Conservation (phyloP, 805 yeast species). For the Candida jianshihensis region DNA sequence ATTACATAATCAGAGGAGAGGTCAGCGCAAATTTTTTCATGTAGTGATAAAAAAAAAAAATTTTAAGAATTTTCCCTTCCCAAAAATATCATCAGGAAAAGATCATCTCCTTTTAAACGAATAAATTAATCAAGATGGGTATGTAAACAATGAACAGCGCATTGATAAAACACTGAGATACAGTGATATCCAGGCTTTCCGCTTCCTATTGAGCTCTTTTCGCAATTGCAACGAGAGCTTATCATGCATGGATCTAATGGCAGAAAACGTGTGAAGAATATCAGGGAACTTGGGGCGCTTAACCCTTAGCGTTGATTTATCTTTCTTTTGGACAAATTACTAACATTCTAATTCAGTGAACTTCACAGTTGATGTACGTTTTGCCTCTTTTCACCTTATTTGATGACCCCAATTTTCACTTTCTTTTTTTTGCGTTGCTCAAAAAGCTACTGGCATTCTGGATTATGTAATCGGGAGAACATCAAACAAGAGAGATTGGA, state of each 20-base stretch:
- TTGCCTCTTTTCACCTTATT: too few species aligned
- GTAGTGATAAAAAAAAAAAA: not conserved
- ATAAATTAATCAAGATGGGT: conserved; percentile 24
- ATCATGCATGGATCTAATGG: not conserved
- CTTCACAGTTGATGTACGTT: conserved; percentile 49
- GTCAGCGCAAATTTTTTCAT: conserved; percentile 8
- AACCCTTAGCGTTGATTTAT: too few species aligned
- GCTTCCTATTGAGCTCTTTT: not conserved
- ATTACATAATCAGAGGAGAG: not conserved
- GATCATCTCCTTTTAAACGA: conserved; percentile 8
- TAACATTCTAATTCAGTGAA: conserved; percentile 30
- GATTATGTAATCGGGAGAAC: not conserved
- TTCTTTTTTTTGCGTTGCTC: too few species aligned
- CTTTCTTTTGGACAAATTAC: conserved; percentile 4
- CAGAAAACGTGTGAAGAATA: too few species aligned
- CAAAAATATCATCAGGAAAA: conserved; percentile 3
- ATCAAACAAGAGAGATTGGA: not conserved
- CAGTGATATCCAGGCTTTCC: not conserved
- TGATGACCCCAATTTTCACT: not conserved
- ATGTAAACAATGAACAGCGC: too few species aligned
- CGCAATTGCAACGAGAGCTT: not conserved
- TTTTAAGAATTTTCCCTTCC: conserved; percentile 4
- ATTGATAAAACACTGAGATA: too few species aligned
- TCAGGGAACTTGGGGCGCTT: too few species aligned
- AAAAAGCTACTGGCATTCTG: not conserved